Base-by-base conservation (phyloP, 2,329 filamentous ascomycete species). In the Davidsoniella eucalypti region DNA sequence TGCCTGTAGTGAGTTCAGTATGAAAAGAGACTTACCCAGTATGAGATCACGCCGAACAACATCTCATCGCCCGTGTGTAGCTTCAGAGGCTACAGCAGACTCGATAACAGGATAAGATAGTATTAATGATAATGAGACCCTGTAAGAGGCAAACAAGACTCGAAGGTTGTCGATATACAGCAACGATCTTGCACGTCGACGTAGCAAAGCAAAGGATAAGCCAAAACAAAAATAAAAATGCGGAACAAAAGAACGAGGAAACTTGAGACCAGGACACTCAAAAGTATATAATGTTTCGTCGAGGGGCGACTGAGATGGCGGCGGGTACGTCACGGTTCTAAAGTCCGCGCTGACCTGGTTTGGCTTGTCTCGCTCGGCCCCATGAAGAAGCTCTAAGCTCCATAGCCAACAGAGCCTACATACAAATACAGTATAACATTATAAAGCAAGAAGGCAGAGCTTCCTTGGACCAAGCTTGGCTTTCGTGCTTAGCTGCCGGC, bases 41-140 rank as follows among this genome's bases (percentile, higher is more conserved):
- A 53, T 16, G 51, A 53, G 36, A 53, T 53, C n/a, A 50, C 21
- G 14, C 51, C 51, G 16, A 44, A 43, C 37, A 53, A 17, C 50
- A 52, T 53, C 5, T 16, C 40, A 47, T 47, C 45, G 25, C 14
- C 4, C 26, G 10, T 44, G 36, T 45, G 14, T 45, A 42, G 14
- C 23, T 29, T 18, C 18, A 1, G 17, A 29, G 14, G 21, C 7
- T 21, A 12, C 10, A 42, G 33, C 3, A 26, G 38, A 42, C n/a
- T 43, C 16, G 18, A 43, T 41, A 12, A 9, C 9, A 21, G 41
- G 25, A 14, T 6, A 14, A 43, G 2, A 43, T 43, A 23, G 3
- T 43, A 21, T 25, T 23, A 14, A 23, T 21, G 40, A 12, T 14
- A 21, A 23, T 14, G 41, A n/a, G n/a, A 43, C 2, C 17, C 18